Percentiles rank a stretch among this genome's conserved stretches.
Evolutionary conservation across 176 grass and related monocot genomes (phyloP).

Genomic region (Eragrostis curvula): DNA sequence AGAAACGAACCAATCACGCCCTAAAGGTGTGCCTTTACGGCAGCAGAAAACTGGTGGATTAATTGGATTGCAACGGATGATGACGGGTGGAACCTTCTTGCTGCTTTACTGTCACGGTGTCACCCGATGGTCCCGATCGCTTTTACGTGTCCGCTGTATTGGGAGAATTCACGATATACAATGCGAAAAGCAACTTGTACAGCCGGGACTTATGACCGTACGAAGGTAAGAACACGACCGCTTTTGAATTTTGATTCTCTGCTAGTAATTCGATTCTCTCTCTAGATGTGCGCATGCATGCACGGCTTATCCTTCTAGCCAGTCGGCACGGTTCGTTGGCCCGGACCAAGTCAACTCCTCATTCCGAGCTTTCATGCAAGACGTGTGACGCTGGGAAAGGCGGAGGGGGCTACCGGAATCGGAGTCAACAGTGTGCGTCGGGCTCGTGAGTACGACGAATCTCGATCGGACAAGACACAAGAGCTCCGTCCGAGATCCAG

Average conservation of each 20-base stretch:
- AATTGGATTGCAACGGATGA: background rate
- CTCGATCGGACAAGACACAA: background rate
- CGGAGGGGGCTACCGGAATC: background rate
- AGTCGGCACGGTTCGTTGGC: background rate
- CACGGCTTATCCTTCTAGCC: background rate
- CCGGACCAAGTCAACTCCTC: background rate
- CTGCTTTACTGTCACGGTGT: background rate
- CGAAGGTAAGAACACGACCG: too few species aligned
- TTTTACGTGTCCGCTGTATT: background rate
- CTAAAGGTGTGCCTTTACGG: background rate
- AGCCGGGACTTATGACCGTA: background rate
- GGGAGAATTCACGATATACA: background rate
- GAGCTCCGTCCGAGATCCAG: background rate
- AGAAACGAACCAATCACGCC: too few species aligned
- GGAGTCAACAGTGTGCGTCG: slow-evolving; percentile 23
- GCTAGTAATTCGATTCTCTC: too few species aligned
- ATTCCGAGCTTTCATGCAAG: too few species aligned
- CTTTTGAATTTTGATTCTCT: background rate
- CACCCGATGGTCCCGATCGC: background rate
- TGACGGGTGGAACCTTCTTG: background rate
- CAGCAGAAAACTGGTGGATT: background rate
- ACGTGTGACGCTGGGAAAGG: background rate
- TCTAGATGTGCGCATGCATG: background rate
- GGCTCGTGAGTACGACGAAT: background rate
- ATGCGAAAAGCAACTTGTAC: background rate